These are phyloP conservation scores for Exophiala mesophila DNA, from an alignment of 2,329 filamentous ascomycete species.

Conservation along the genomic window DNA sequence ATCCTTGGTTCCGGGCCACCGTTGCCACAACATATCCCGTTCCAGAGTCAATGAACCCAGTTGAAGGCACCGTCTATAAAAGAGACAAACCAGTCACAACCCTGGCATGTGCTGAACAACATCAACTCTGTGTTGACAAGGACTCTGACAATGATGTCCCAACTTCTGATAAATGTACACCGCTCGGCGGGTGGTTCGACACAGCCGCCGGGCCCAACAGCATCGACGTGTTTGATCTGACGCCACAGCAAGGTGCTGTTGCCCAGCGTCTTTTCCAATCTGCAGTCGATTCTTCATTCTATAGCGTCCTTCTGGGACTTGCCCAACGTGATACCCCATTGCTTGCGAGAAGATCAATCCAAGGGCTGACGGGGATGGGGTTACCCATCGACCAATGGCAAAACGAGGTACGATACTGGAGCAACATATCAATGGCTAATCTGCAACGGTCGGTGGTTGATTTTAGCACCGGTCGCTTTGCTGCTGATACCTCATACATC, in stretches of 20 bases:
- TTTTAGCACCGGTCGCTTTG: constrained; percentile 9
- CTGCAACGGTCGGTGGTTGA: constrained; percentile 8
- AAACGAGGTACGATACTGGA: constrained; percentile 11
- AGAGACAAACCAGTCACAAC: constrained; percentile 4
- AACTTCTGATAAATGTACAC: constrained; percentile 2
- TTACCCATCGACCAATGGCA: constrained; percentile 14
- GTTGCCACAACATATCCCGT: background rate
- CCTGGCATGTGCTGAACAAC: constrained; percentile 8
- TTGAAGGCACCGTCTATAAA: constrained; percentile 5
- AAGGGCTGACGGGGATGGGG: background rate
- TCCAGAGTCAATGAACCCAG: background rate
- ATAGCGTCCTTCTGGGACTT: constrained; percentile 4
- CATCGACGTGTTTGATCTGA: background rate
- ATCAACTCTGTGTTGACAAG: constrained; percentile 8
- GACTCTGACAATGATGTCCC: background rate
- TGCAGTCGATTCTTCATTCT: constrained; percentile 4
- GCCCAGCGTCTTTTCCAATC: constrained; percentile 1
- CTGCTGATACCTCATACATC: constrained; percentile 5
- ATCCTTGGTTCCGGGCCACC: constrained; percentile 10
- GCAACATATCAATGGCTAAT: constrained; percentile 7
- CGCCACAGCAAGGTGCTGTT: constrained; percentile 1
- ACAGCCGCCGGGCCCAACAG: background rate
- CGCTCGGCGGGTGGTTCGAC: background rate
- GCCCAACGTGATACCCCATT: constrained; percentile 4
- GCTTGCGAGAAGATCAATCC: constrained; percentile 5